A percentile compares a stretch with the other conserved stretches of the same genome.
These are phyloP conservation scores for Penicillium canescens DNA, from an alignment of 495 filamentous ascomycete genomes.

Conservation along the genomic window DNA sequence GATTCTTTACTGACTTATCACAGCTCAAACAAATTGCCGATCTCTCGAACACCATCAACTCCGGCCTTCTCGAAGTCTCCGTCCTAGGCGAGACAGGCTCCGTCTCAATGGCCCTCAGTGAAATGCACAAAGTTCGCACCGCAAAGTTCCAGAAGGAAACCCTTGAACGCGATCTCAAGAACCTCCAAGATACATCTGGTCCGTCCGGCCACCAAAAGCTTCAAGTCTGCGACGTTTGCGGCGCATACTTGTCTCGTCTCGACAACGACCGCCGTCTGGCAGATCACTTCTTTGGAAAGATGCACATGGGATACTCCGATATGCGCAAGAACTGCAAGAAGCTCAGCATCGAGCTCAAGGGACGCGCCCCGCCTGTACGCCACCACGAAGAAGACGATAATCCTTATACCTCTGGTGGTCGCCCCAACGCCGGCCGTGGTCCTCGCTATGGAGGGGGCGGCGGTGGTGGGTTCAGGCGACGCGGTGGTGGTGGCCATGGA, in stretches of 20 bases:
- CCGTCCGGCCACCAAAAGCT: slow-evolving; percentile 95
- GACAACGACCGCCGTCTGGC: slow-evolving; percentile 94
- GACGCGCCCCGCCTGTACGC: slow-evolving; percentile 62
- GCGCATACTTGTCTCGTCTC: slow-evolving; percentile 83
- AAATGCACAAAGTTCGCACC: slow-evolving; percentile 79
- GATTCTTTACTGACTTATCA: background rate
- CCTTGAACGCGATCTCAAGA: slow-evolving; percentile 86
- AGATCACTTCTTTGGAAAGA: slow-evolving; percentile 99
- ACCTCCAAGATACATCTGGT: slow-evolving; percentile 85
- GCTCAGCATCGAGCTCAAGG: slow-evolving; percentile 83
- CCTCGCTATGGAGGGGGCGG: slow-evolving; percentile 43
- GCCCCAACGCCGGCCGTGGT: slow-evolving; percentile 56
- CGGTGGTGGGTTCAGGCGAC: slow-evolving; percentile 41
- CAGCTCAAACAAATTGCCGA: slow-evolving; percentile 86
- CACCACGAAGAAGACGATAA: slow-evolving; percentile 52
- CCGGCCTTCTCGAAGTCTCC: slow-evolving; percentile 79
- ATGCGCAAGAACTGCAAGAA: slow-evolving; percentile 90
- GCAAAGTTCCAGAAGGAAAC: slow-evolving; percentile 81
- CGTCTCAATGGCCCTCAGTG: slow-evolving; percentile 77
- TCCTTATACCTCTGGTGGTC: slow-evolving; percentile 45
- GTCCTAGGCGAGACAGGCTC: slow-evolving; percentile 80
- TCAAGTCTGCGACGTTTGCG: slow-evolving; percentile 98
- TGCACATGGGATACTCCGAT: slow-evolving; percentile 97
- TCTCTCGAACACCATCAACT: slow-evolving; percentile 74
- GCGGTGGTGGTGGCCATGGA: slow-evolving; percentile 36